Base-by-base conservation (phyloP, 2,329 filamentous ascomycete genomes). In the Penicillium frequentans region DNA sequence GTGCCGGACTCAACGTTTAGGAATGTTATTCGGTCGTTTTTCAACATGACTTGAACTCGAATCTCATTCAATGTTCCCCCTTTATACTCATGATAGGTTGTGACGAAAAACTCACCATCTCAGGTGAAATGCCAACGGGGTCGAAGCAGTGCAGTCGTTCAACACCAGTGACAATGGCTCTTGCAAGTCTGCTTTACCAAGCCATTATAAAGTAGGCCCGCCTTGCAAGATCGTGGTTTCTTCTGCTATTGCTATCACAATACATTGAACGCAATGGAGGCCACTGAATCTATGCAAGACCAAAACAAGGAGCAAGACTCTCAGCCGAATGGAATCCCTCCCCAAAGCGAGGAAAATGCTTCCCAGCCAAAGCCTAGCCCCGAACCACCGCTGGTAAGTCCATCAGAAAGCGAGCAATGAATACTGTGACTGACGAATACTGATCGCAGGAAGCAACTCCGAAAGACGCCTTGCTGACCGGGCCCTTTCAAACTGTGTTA, bases 371-470 rank as follows among this genome's bases (percentile, higher is more conserved):
- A 42, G 19, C 37, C 37, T 0, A 42, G 37, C 37, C 10, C 37
- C 10, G 19, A 42, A 13, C 19, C 37, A 11, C 37, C 37, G 9
- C 19, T 42, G 3, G 19, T 42, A 42, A 42, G 37, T 42, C n/a
- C 3, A 42, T 10, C 10, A 42, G 19, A 3, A 42, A 11, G n/a
- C 19, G 23, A 42, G 10, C 2, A 2, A 42, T 21, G 10, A 42
- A 21, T 21, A n/a, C 19, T 3, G 19, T 19, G 19, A 3, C 37
- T 42, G 10, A 23, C n/a, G 5, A 39, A 1, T 19, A 42, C 1
- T 42, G 19, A 21, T 1, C 1, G 13, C 61, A 63, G 3, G 49
- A 62, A 55, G 47, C 58, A 11, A 45, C 19, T 1, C 43, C 33
- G 5, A 45, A 13, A 45, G 21, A 45, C 24, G 13, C 13, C 14